These are phyloP conservation scores for Trypanosomatidae sp. DNA, from an alignment of 208 protist species.

Conservation along the genomic window DNA sequence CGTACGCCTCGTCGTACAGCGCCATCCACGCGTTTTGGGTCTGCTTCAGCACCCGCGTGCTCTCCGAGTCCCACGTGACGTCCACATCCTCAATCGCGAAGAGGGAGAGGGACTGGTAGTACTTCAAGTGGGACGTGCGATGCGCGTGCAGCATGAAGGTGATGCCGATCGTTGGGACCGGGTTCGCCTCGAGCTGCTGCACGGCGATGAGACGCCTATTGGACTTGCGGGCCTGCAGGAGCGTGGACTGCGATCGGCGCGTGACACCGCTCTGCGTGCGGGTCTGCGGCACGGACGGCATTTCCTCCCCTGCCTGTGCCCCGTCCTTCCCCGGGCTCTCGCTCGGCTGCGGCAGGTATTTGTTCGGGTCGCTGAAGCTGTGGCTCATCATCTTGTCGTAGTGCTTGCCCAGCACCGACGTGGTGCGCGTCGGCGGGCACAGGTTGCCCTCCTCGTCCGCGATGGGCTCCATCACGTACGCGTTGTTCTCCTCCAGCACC, in stretches of 20 bases:
- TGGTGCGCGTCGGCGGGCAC: slow-evolving; percentile 25
- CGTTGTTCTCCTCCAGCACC: slow-evolving; percentile 25
- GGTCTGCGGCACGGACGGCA: not conserved
- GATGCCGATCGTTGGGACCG: slow-evolving; percentile 79
- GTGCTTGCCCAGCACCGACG: slow-evolving; percentile 53
- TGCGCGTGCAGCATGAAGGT: slow-evolving; percentile 74
- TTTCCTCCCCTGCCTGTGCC: not conserved
- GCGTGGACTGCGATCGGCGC: slow-evolving; percentile 10
- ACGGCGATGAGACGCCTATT: slow-evolving; percentile 29
- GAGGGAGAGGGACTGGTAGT: slow-evolving; percentile 69
- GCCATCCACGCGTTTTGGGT: slow-evolving; percentile 61
- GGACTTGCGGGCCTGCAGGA: slow-evolving; percentile 18
- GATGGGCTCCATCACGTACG: slow-evolving; percentile 38
- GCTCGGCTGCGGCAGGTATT: slow-evolving; percentile 45
- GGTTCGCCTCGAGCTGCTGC: slow-evolving; percentile 32
- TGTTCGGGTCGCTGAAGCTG: slow-evolving; percentile 29
- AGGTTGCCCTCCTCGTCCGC: slow-evolving; percentile 49
- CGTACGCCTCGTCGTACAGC: slow-evolving; percentile 78
- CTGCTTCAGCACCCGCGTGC: slow-evolving; percentile 34
- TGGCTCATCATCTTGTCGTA: slow-evolving; percentile 51
- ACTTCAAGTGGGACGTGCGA: slow-evolving; percentile 79
- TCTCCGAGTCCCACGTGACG: slow-evolving; percentile 47
- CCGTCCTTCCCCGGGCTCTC: not conserved
- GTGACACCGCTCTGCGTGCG: slow-evolving; percentile 11
- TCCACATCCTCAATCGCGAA: slow-evolving; percentile 80